These are phyloP conservation scores for Eucalyptus leucophloia DNA, from an alignment of 345 rosid species.

Conservation along the genomic window DNA sequence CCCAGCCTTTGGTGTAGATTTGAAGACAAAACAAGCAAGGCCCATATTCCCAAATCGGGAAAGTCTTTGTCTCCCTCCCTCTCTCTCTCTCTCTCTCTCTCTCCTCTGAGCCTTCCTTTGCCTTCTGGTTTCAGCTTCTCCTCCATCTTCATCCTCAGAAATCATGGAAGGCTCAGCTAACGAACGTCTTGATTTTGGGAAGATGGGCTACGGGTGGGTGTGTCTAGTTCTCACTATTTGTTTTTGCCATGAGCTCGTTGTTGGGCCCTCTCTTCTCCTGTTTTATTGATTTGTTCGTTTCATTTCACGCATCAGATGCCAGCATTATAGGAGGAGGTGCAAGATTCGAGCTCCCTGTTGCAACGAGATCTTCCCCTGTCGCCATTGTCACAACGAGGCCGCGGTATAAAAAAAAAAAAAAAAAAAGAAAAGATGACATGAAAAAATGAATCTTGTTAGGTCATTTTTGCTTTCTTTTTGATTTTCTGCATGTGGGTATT, in stretches of 20 bases:
- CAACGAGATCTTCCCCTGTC: conserved; percentile 82
- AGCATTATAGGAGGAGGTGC: conserved; percentile 93
- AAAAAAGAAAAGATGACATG: background rate
- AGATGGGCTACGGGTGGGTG: conserved; percentile 99
- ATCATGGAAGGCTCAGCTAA: conserved; percentile 53
- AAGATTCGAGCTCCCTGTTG: conserved; percentile 90
- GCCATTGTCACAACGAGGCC: conserved; percentile 93
- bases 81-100: background rate
- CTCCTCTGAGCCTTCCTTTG: background rate
- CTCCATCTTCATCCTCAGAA: background rate
- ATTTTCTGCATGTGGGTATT: background rate
- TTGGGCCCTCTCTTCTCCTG: background rate
- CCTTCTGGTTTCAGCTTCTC: background rate
- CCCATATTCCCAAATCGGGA: background rate
- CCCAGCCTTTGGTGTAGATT: background rate
- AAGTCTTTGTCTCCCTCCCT: background rate
- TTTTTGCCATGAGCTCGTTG: background rate
- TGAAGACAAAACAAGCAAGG: background rate
- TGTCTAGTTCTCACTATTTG: background rate
- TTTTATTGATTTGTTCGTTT: background rate
- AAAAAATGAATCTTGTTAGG: background rate
- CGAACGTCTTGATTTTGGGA: conserved; percentile 83
- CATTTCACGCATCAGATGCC: conserved; percentile 29
- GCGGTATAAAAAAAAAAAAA: conserved; percentile 19
- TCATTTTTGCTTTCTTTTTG: background rate